phyloP scores from a whole-genome alignment of 2,329 filamentous ascomycete species.

The Fusarium sp. region DNA sequence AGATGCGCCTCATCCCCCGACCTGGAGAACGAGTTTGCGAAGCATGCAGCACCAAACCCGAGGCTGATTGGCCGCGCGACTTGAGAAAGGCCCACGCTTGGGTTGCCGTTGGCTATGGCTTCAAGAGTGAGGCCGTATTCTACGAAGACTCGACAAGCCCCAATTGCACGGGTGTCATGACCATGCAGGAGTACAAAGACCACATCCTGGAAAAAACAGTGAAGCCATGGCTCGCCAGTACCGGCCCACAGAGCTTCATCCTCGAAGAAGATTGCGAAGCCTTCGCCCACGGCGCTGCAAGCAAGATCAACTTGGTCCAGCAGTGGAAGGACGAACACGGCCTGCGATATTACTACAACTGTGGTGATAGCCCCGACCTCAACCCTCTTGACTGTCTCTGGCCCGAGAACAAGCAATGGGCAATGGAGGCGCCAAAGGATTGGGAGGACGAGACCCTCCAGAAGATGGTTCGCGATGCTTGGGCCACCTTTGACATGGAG shows the following conservation, averaged over 20 bases:
- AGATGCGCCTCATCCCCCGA: constrained; percentile 51
- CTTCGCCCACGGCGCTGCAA: constrained; percentile 52
- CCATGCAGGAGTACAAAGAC: constrained; percentile 52
- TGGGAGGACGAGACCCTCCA: constrained; percentile 52
- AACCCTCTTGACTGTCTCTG: constrained; percentile 53
- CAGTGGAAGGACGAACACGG: constrained; percentile 52
- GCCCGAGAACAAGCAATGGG: constrained; percentile 53
- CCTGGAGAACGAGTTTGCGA: constrained; percentile 52
- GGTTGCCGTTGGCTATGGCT: constrained; percentile 52
- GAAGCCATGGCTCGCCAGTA: constrained; percentile 49
- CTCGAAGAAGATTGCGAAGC: constrained; percentile 53
- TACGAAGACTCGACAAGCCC: constrained; percentile 53
- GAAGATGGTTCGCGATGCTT: constrained; percentile 48
- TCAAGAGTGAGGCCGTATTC: constrained; percentile 54
- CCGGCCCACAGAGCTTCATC: constrained; percentile 44
- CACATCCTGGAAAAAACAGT: constrained; percentile 51
- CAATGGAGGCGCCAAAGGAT: constrained; percentile 43
- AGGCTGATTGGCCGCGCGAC: constrained; percentile 50
- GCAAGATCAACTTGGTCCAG: constrained; percentile 52
- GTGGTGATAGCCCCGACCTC: constrained; percentile 54
- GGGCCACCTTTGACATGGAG: constrained; percentile 48
- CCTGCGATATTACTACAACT: constrained; percentile 51
- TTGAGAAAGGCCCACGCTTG: constrained; percentile 51
- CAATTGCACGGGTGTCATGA: constrained; percentile 49
- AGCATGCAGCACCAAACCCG: constrained; percentile 41